These are phyloP conservation scores for Rhizoclosmatium globosum DNA, from an alignment of 192 early-diverging fungal genomes.

Conservation along the genomic window DNA sequence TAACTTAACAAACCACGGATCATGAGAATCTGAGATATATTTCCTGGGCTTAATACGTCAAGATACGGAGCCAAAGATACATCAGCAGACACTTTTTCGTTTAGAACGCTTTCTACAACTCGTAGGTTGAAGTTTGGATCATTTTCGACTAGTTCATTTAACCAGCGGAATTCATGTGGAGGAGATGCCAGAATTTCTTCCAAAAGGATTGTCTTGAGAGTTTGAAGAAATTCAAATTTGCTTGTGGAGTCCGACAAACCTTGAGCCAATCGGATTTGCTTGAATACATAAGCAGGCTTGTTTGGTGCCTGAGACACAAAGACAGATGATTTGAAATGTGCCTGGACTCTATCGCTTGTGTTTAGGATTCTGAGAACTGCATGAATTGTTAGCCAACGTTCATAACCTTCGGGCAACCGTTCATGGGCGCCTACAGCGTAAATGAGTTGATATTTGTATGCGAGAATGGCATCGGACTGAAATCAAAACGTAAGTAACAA, in stretches of 20 bases:
- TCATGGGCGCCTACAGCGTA: constrained; percentile 29
- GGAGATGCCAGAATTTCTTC: not conserved
- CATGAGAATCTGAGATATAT: not conserved
- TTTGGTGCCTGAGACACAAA: not conserved
- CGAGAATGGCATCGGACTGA: constrained; percentile 29
- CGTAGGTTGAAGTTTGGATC: not conserved
- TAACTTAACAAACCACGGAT: constrained; percentile 33
- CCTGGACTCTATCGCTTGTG: not conserved
- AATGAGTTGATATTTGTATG: constrained; percentile 33
- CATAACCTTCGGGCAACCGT: not conserved
- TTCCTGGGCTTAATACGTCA: not conserved
- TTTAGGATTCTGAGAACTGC: constrained; percentile 7
- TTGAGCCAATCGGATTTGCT: not conserved
- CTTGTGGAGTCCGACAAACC: not conserved
- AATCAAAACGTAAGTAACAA: not conserved
- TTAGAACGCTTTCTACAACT: no score
- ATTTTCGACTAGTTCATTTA: not conserved
- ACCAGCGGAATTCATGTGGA: not conserved
- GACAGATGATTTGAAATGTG: not conserved
- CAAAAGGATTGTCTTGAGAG: not conserved
- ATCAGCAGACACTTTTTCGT: not conserved
- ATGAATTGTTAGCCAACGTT: constrained; percentile 6
- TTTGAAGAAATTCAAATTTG: no score
- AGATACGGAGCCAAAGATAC: not conserved
- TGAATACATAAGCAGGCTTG: not conserved